Evolutionary conservation across 768 basidiomycete genomes (phyloP).

Genomic region (Tylopilus sp.): DNA sequence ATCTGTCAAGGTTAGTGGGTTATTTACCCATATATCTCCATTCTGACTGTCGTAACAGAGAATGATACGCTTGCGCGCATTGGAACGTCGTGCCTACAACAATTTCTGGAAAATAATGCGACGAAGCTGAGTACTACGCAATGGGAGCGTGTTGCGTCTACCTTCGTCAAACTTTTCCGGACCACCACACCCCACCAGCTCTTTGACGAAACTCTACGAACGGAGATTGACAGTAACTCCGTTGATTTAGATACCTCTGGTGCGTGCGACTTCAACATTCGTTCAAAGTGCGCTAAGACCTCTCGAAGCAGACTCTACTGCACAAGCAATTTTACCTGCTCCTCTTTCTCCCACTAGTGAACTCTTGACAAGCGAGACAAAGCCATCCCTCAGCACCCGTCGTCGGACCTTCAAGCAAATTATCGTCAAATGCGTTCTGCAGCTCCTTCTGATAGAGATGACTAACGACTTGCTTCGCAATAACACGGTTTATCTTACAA

Average conservation of each 20-base stretch:
- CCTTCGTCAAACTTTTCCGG: slow-evolving; percentile 94
- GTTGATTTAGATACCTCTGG: slow-evolving; percentile 53
- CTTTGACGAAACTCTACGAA: slow-evolving; percentile 88
- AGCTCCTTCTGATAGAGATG: slow-evolving; percentile 93
- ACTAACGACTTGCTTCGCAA: slow-evolving; percentile 95
- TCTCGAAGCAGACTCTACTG: slow-evolving; percentile 47
- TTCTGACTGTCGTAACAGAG: slow-evolving; percentile 48
- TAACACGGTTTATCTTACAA: slow-evolving; percentile 85
- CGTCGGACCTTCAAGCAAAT: slow-evolving; percentile 95
- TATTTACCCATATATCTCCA: neutral
- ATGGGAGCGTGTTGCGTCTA: slow-evolving; percentile 90
- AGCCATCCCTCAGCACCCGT: slow-evolving; percentile 64
- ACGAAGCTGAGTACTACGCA: slow-evolving; percentile 75
- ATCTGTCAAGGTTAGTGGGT: slow-evolving; percentile 85
- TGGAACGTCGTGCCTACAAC: slow-evolving; percentile 96
- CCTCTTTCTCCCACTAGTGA: slow-evolving; percentile 80
- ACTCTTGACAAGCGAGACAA: slow-evolving; percentile 42
- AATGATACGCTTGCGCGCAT: slow-evolving; percentile 97
- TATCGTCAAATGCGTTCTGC: slow-evolving; percentile 98
- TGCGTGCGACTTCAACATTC: slow-evolving; percentile 2
- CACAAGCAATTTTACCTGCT: slow-evolving; percentile 74
- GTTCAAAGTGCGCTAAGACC: slow-evolving; percentile 8
- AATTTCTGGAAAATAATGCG: slow-evolving; percentile 91
- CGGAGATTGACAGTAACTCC: slow-evolving; percentile 66
- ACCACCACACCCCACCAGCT: slow-evolving; percentile 97